Evolutionary conservation across 1,284 basidiomycete species (phyloP).

Genomic region (Malassezia yamatoensis): DNA sequence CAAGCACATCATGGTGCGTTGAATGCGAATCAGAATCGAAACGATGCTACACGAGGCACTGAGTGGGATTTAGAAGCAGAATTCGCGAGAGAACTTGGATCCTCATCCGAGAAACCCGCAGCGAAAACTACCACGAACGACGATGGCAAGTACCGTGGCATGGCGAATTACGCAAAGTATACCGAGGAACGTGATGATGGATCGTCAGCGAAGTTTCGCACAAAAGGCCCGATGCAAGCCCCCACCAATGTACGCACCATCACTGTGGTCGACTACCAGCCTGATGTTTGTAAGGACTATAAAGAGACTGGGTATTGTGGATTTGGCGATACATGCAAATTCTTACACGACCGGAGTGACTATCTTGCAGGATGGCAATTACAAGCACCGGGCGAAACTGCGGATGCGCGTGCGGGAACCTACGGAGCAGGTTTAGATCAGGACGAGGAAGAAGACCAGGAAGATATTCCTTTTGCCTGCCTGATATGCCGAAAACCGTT

Average conservation of each 20-base stretch:
- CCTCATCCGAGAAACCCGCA: not conserved
- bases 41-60: conserved; percentile 48
- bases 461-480: conserved; percentile 94
- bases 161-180: conserved; percentile 69
- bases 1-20: conserved; percentile 15
- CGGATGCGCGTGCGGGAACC: conserved; percentile 41
- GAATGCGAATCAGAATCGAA: conserved; percentile 28
- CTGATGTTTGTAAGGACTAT: conserved; percentile 98
- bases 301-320: conserved; percentile 99
- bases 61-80: conserved; percentile 51
- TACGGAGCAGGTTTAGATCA: conserved; percentile 52
- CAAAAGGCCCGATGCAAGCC: conserved; percentile 46
- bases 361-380: conserved; percentile 98
- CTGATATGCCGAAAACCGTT: conserved; percentile 89
- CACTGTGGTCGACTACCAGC: conserved; percentile 94
- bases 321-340: conserved; percentile 94
- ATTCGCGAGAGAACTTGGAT: conserved; percentile 17
- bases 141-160: conserved; percentile 80
- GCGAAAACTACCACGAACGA: conserved; percentile 49
- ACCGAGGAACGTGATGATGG: conserved; percentile 58
- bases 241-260: conserved; percentile 78
- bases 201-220: conserved; percentile 74
- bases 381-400: conserved; percentile 52
- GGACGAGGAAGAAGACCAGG: conserved; percentile 54
- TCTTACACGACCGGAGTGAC: conserved; percentile 54